phyloP scores from a whole-genome alignment of 176 grass and related monocot genomes.

The Hordeum marinum region DNA sequence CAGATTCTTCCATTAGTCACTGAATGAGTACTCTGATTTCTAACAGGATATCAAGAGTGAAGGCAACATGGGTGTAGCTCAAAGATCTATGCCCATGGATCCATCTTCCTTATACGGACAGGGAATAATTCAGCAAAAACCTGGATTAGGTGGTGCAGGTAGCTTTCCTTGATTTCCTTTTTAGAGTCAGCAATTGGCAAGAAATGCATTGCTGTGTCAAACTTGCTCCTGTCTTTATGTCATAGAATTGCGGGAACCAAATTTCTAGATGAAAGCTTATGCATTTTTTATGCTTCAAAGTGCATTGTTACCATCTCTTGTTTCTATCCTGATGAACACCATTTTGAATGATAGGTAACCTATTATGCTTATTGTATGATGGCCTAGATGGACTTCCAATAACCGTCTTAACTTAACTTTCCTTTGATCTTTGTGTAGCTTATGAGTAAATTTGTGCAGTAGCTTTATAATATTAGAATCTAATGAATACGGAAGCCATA shows the following conservation, averaged over 20 bases:
- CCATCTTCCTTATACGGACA: conserved; percentile 86
- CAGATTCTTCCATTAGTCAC: not conserved
- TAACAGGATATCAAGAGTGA: conserved; percentile 90
- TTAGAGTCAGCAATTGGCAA: not conserved
- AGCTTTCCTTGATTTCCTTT: conserved; percentile 1
- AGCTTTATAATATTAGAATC: not conserved
- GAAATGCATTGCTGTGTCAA: not conserved
- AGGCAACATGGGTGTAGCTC: conserved; percentile 68
- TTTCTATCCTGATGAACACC: not conserved
- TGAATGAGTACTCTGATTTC: conserved; percentile 22
- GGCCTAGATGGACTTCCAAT: not conserved
- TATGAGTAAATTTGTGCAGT: not conserved
- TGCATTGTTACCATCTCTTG: not conserved
- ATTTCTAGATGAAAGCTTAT: not conserved
- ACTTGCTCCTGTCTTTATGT: not conserved
- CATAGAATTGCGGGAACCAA: not conserved
- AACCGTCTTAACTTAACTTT: not conserved
- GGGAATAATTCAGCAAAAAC: conserved; percentile 84
- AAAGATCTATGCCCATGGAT: conserved; percentile 92
- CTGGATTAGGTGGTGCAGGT: conserved; percentile 81
- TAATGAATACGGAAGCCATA: not conserved
- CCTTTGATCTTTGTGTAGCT: not conserved
- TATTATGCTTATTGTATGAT: not conserved
- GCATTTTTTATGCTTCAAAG: not conserved
- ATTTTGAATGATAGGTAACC: not conserved